phyloP scores from a whole-genome alignment of 192 early-diverging fungal genomes.

The Backusella circina region DNA sequence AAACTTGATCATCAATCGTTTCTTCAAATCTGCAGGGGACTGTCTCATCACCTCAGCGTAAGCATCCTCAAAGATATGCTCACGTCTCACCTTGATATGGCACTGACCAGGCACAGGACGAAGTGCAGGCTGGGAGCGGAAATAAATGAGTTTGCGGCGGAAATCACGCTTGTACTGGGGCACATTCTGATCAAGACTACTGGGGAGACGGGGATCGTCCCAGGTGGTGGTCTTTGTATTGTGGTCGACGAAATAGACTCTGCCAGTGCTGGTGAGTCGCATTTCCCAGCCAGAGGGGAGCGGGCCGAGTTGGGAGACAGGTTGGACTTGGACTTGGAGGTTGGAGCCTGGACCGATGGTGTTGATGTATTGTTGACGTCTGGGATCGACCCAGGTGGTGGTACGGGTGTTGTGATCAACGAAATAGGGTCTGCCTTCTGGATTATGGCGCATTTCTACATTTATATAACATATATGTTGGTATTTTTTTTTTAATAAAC shows the following conservation, averaged over 20 bases:
- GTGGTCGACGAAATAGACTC: conserved; percentile 98
- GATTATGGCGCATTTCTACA: conserved; percentile 46
- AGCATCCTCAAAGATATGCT: conserved; percentile 92
- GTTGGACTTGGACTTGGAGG: conserved; percentile 67
- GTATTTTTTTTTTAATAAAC: no score
- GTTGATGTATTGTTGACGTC: conserved; percentile 59
- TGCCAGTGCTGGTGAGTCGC: conserved; percentile 90
- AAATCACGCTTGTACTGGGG: conserved; percentile 99
- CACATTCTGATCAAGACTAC: conserved; percentile 83
- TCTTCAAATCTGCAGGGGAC: conserved; percentile 86
- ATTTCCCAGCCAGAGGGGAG: conserved; percentile 99
- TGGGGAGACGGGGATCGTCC: conserved; percentile 90
- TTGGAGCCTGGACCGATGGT: conserved; percentile 49
- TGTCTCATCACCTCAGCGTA: conserved; percentile 96
- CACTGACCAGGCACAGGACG: conserved; percentile 86
- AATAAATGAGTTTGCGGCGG: conserved; percentile 95
- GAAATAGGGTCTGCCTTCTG: conserved; percentile 71
- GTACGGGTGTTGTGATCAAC: conserved; percentile 89
- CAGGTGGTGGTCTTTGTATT: conserved; percentile 97
- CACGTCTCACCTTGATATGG: conserved; percentile 88
- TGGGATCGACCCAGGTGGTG: conserved; percentile 91
- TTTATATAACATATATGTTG: conserved; percentile 73
- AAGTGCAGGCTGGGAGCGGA: conserved; percentile 89
- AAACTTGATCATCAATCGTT: conserved; percentile 98
- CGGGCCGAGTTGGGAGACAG: conserved; percentile 75